A percentile compares a stretch with the other conserved stretches of the same genome.
Evolutionary conservation across 2,329 filamentous ascomycete genomes (phyloP).

Genomic region (Fusarium protoensiforme): DNA sequence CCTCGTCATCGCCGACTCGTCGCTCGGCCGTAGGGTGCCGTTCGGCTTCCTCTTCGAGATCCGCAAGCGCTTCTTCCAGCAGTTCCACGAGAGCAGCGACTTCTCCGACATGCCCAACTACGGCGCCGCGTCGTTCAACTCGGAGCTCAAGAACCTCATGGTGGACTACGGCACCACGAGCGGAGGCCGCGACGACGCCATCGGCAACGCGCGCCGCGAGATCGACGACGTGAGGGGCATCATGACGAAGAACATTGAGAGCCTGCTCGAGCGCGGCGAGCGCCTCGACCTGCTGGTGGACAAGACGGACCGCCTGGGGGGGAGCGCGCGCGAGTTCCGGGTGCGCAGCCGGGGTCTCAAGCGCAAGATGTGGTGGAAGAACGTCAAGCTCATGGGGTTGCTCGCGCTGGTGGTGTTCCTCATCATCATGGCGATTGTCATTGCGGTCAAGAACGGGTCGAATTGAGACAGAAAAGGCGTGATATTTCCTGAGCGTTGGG

Average conservation of each 20-base stretch:
- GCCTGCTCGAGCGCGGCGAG: conserved; percentile 89
- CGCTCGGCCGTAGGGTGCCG: conserved; percentile 86
- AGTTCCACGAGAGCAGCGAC: conserved; percentile 75
- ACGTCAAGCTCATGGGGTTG: conserved; percentile 91
- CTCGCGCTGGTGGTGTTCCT: conserved; percentile 74
- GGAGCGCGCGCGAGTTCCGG: conserved; percentile 89
- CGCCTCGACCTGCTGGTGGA: conserved; percentile 93
- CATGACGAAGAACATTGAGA: conserved; percentile 96
- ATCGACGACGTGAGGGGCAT: conserved; percentile 93
- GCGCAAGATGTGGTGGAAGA: conserved; percentile 99
- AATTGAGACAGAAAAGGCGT: neutral
- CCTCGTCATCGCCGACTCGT: conserved; percentile 85
- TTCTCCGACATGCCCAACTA: conserved; percentile 87
- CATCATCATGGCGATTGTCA: conserved; percentile 66
- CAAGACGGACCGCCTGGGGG: conserved; percentile 93
- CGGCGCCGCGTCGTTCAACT: conserved; percentile 89
- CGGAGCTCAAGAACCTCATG: conserved; percentile 80
- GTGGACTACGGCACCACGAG: conserved; percentile 84
- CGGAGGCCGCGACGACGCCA: conserved; percentile 81
- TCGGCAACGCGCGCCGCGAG: conserved; percentile 84
- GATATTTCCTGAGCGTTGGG: conserved; percentile 1
- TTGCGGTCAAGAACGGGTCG: conserved; percentile 60
- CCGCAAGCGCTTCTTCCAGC: conserved; percentile 84
- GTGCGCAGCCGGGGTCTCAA: conserved; percentile 87
- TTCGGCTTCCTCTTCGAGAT: conserved; percentile 94